Evolutionary conservation across 2,329 filamentous ascomycete species (phyloP).

Genomic region (Delphinella strobiligena): DNA sequence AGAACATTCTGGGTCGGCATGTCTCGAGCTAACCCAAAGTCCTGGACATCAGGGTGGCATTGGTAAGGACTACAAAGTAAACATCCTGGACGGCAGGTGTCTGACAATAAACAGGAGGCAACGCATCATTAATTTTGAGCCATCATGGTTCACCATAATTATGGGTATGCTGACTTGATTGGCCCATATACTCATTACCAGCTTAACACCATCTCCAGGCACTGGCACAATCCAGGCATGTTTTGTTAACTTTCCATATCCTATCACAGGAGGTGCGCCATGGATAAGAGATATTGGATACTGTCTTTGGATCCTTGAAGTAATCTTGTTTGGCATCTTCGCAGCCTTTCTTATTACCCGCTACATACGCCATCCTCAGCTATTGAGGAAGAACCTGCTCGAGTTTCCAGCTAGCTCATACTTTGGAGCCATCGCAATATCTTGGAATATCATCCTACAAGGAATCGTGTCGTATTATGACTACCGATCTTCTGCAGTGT

Average conservation of each 20-base stretch:
- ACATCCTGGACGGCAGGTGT: too few relatives aligned
- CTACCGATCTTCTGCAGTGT: conserved; percentile 10
- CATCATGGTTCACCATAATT: conserved; percentile 15
- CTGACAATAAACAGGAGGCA: too few relatives aligned
- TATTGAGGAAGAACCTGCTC: conserved; percentile 11
- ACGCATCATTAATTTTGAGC: conserved; percentile 13
- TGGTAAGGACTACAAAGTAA: too few relatives aligned
- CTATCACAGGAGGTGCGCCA: conserved; percentile 7
- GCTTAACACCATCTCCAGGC: too few relatives aligned
- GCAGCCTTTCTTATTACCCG: conserved; percentile 9
- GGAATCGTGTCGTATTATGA: conserved; percentile 16
- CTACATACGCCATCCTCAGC: conserved; percentile 11
- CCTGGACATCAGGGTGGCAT: conserved; percentile 6
- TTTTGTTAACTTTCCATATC: conserved; percentile 14
- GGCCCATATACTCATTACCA: too few relatives aligned
- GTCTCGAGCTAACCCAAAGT: too few relatives aligned
- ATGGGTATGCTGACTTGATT: conserved; percentile 13
- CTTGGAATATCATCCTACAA: conserved; percentile 14
- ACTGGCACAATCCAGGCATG: conserved; percentile 10
- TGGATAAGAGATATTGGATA: conserved; percentile 14
- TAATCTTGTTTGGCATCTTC: conserved; percentile 15
- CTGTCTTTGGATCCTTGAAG: conserved; percentile 15
- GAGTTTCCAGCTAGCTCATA: conserved; percentile 15
- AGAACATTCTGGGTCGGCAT: too few relatives aligned
- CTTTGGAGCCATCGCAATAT: conserved; percentile 14